Conservation (phyloP, 1,139 yeast species). For the Chernovozyma sophiae-reginae region DNA sequence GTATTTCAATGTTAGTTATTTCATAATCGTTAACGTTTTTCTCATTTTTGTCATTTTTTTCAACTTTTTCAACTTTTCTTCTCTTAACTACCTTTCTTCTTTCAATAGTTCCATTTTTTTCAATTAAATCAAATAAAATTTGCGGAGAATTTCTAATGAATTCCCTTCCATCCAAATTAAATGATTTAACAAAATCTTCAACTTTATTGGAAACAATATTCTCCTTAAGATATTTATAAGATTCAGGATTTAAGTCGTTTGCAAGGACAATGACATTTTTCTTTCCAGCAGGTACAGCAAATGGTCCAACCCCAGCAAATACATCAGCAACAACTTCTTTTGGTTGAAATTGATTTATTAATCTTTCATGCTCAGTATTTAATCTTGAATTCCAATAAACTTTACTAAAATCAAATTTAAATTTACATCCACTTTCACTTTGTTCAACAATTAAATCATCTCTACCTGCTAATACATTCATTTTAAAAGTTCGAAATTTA, state of each 20-base stretch:
- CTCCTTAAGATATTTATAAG: slow-evolving; percentile 61
- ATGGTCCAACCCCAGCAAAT: slow-evolving; percentile 99
- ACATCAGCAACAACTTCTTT: slow-evolving; percentile 87
- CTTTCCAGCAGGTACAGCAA: slow-evolving; percentile 94
- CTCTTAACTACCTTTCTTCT: slow-evolving; percentile 27
- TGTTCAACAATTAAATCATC: slow-evolving; percentile 77
- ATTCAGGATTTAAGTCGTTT: slow-evolving; percentile 89
- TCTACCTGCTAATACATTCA: slow-evolving; percentile 90
- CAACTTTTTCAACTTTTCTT: slow-evolving; percentile 24
- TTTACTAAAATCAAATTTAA: slow-evolving; percentile 83
- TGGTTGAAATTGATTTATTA: slow-evolving; percentile 57
- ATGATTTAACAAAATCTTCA: slow-evolving; percentile 53
- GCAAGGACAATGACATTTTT: slow-evolving; percentile 78
- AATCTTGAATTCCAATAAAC: slow-evolving; percentile 98
- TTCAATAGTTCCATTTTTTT: slow-evolving; percentile 19
- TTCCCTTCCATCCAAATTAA: slow-evolving; percentile 77
- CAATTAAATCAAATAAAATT: slow-evolving; percentile 41
- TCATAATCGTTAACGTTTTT: slow-evolving; percentile 26
- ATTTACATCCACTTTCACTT: slow-evolving; percentile 80
- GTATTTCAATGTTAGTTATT: slow-evolving; percentile 41
- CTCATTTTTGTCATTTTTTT: slow-evolving; percentile 20
- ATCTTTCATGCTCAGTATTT: slow-evolving; percentile 87
- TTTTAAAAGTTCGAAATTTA: slow-evolving; percentile 83
- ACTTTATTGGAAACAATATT: slow-evolving; percentile 69
- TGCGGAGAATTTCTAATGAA: slow-evolving; percentile 63